Evolutionary conservation across 148 eudicot genomes (phyloP).

Genomic region (Rhododendron henanense): DNA sequence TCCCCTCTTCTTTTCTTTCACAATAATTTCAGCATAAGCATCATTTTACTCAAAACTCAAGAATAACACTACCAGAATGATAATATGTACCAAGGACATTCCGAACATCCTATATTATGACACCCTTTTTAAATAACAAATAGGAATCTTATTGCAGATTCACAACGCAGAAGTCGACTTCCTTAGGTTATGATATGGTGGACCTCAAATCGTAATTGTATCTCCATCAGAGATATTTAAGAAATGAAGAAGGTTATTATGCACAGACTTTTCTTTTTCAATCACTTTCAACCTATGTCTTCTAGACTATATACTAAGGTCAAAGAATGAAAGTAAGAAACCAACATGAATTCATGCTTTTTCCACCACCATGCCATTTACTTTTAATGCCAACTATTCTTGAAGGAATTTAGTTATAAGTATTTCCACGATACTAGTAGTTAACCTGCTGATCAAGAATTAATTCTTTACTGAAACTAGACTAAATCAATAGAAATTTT

Average conservation of each 20-base stretch:
- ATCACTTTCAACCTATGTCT: neutral
- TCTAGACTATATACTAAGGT: neutral
- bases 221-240: neutral
- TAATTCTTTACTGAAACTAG: neutral
- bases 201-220: neutral
- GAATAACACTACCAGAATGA: neutral
- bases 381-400: neutral
- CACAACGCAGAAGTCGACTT: neutral
- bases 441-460: neutral
- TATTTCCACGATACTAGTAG: neutral
- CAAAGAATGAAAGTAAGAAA: neutral
- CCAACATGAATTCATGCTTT: neutral
- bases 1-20: neutral
- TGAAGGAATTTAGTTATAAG: neutral
- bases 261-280: neutral
- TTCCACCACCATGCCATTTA: neutral
- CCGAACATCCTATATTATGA: neutral
- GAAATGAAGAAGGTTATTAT: neutral
- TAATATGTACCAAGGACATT: neutral
- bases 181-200: neutral
- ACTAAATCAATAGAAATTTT: neutral
- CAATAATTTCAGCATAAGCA: neutral
- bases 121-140: neutral
- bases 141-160: neutral
- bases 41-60: neutral